phyloP scores from a whole-genome alignment of 2,329 filamentous ascomycete species.

The Akanthomyces lecanii region DNA sequence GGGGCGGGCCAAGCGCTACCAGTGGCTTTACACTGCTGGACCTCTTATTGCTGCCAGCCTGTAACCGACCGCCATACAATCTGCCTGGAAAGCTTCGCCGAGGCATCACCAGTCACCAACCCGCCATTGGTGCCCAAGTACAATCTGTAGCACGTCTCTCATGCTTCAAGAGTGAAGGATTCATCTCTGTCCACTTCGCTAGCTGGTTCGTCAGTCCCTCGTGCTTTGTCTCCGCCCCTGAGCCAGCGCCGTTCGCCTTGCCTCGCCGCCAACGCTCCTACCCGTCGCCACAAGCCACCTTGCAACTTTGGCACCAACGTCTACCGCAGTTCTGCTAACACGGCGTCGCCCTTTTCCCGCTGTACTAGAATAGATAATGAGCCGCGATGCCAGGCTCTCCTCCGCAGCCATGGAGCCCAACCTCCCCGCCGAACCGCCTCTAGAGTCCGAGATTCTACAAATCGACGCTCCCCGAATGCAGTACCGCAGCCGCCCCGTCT shows the following conservation, averaged over 20 bases:
- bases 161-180: slow-evolving; percentile 2
- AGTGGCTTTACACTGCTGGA: not conserved
- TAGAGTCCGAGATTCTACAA: slow-evolving; percentile 16
- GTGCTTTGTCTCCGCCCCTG: slow-evolving; percentile 1
- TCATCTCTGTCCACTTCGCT: not conserved
- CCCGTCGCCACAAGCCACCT: not conserved
- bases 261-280: not conserved
- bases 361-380: slow-evolving; percentile 28
- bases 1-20: slow-evolving; percentile 5
- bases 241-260: not conserved
- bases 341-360: slow-evolving; percentile 17
- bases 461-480: slow-evolving; percentile 46
- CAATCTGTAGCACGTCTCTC: slow-evolving; percentile 7
- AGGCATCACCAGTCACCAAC: slow-evolving; percentile 12
- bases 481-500: slow-evolving; percentile 59
- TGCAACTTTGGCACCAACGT: not conserved
- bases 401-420: slow-evolving; percentile 24
- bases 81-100: not conserved
- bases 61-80: not conserved
- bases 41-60: not conserved
- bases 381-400: slow-evolving; percentile 27
- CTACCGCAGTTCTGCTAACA: slow-evolving; percentile 15
- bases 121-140: slow-evolving; percentile 12
- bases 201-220: not conserved
- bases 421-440: slow-evolving; percentile 6